Evolutionary conservation across 345 rosid species (phyloP).

Genomic region (Crucihimalaya himalaica): DNA sequence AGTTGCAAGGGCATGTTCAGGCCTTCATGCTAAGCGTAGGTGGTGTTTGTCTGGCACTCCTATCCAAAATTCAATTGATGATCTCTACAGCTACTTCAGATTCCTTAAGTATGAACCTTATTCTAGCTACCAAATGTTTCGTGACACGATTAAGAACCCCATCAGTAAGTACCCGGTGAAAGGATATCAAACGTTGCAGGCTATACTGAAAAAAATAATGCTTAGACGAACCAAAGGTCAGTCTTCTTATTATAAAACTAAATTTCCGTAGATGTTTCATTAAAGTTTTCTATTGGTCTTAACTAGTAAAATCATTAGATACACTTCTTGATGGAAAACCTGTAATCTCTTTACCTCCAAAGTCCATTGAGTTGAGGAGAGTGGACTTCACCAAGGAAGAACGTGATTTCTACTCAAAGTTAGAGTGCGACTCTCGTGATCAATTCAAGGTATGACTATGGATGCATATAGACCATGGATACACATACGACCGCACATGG

Average conservation of each 20-base stretch:
- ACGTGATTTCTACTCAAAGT: conserved; percentile 80
- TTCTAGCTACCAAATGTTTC: conserved; percentile 55
- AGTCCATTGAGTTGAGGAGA: conserved; percentile 65
- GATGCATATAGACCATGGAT: conserved; percentile 27
- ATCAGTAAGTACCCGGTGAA: conserved; percentile 53
- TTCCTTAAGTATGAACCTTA: conserved; percentile 82
- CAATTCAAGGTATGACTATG: conserved; percentile 72
- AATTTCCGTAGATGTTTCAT: conserved; percentile 14
- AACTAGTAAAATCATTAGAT: conserved; percentile 46
- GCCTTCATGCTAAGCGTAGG: conserved; percentile 91
- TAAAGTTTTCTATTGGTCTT: conserved; percentile 20
- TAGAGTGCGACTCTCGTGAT: conserved; percentile 80
- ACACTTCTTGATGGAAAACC: conserved; percentile 90
- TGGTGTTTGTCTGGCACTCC: conserved; percentile 99
- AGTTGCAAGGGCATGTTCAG: conserved; percentile 94
- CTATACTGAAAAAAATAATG: conserved; percentile 85
- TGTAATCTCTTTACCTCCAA: conserved; percentile 78
- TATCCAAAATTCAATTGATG: conserved; percentile 91
- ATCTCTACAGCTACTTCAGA: conserved; percentile 88
- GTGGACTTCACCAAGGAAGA: conserved; percentile 85
- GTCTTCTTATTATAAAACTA: conserved; percentile 22
- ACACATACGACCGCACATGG: background rate
- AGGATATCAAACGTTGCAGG: conserved; percentile 78
- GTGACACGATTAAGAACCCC: conserved; percentile 58
- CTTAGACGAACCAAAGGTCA: conserved; percentile 96